Evolutionary conservation across 2,329 filamentous ascomycete species (phyloP), one percentile per base, ranked within the genome.

Genomic region (Diaporthe destruens): DNA sequence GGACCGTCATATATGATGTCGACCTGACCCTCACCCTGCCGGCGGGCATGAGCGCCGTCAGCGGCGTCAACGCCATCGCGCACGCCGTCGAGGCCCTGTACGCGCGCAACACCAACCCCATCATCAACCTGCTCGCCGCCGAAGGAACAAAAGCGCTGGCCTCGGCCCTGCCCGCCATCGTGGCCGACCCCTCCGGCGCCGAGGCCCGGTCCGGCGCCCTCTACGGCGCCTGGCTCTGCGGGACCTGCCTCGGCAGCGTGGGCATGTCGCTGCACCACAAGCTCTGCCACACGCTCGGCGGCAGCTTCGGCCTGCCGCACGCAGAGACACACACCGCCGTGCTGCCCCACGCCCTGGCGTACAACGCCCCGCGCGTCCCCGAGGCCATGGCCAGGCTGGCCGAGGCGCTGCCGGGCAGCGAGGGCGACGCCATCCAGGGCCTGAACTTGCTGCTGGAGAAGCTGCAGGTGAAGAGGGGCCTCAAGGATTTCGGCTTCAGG

Each of bases 211-310:
- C 84, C 3, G 79, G 79, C 3, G 89, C 89, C 18, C 84, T 89
- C 1, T 91, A 91, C 76, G 90, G 90, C 29, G 90, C 90, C 49
- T 92, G 89, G 89, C 86, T 92, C 1, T 92, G 89, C 76, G 89
- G 89, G 42, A 86, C 84, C 32, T 90, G 88, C 76, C 83, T 92
- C 0, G 90, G 89, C 7, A 87, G 82, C 72, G 87, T 89, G 2
- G 86, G 86, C 69, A 92, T 92, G 88, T 86, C 88, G 2, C 84
- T 92, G 18, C 91, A 92, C 77, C 90, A 92, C 80, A 93, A 92
- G 78, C 85, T 93, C 2, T 92, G 90, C 80, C 90, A 92, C 77
- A 88, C 88, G 0, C 82, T 92, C 1, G 90, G 90, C 32, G 91
- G 90, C 9, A 87, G 84, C 76, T 91, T 92, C 79, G 86, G 88